Evolutionary conservation across 2,329 filamentous ascomycete species (phyloP).

Genomic region (Epichloe glyceriae): DNA sequence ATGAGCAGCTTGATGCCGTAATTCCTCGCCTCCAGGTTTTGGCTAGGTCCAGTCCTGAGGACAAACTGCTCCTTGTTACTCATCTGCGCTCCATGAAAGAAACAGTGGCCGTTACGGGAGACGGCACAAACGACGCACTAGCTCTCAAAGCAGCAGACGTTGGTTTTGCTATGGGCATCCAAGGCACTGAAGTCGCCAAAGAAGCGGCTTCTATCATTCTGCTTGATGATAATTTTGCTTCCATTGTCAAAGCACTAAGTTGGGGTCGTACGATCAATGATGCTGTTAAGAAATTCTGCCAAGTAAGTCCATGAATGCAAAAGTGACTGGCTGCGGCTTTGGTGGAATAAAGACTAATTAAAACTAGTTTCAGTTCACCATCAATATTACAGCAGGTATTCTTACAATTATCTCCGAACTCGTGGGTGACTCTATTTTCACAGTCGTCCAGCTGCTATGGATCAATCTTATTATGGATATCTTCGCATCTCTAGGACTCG

Average conservation of each 20-base stretch:
- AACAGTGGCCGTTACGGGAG: slow-evolving; percentile 53
- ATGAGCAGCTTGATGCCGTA: slow-evolving; percentile 33
- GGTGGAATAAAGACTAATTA: background rate
- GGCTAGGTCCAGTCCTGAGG: slow-evolving; percentile 55
- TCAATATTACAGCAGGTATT: slow-evolving; percentile 54
- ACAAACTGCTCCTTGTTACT: slow-evolving; percentile 53
- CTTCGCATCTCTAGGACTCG: slow-evolving; percentile 51
- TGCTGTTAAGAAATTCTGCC: slow-evolving; percentile 50
- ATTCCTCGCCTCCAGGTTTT: slow-evolving; percentile 54
- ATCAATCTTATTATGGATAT: slow-evolving; percentile 60
- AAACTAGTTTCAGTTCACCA: slow-evolving; percentile 47
- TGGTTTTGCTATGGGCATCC: slow-evolving; percentile 55
- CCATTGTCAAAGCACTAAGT: slow-evolving; percentile 48
- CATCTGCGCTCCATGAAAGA: slow-evolving; percentile 51
- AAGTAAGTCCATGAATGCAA: slow-evolving; percentile 21
- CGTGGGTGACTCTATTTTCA: slow-evolving; percentile 38
- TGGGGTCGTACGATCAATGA: slow-evolving; percentile 53
- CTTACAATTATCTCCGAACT: slow-evolving; percentile 52
- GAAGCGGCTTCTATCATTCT: slow-evolving; percentile 53
- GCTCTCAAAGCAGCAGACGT: slow-evolving; percentile 54
- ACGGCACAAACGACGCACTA: slow-evolving; percentile 54
- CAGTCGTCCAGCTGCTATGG: slow-evolving; percentile 55
- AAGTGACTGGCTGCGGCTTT: background rate
- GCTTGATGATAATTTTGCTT: slow-evolving; percentile 52
- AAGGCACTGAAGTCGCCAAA: slow-evolving; percentile 54